phyloP scores from a whole-genome alignment of 139 green algal species.

The Chlorella sp. region DNA sequence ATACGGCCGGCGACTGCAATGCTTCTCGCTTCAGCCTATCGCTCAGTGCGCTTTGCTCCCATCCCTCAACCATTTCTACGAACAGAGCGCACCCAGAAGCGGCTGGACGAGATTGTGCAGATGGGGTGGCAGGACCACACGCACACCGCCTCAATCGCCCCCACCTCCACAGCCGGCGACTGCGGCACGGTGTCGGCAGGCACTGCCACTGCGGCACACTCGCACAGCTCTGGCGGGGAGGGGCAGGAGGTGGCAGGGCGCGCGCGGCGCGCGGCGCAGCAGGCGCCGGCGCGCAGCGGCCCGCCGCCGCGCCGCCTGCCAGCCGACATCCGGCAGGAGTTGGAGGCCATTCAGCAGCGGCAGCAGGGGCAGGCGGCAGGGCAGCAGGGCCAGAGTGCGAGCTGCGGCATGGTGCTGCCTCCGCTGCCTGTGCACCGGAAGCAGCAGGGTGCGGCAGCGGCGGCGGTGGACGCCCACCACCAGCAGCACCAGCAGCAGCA shows the following conservation, averaged over 20 bases:
- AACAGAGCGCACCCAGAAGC: constrained; percentile 29
- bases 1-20: too few species aligned
- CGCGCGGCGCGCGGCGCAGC: background rate
- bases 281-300: background rate
- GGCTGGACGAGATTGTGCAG: constrained; percentile 9
- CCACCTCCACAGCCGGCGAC: constrained; percentile 7
- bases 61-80: background rate
- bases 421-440: background rate
- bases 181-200: constrained; percentile 15
- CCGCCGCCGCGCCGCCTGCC: constrained; percentile 35
- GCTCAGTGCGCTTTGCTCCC: background rate
- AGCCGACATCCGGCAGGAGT: constrained; percentile 43
- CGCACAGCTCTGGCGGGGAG: too few species aligned
- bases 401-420: background rate
- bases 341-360: constrained; percentile 41
- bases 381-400: constrained; percentile 7
- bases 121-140: constrained; percentile 20
- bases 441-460: background rate
- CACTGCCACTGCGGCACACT: background rate
- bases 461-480: constrained; percentile 5
- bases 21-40: background rate
- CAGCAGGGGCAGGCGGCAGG: background rate
- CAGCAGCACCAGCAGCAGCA: background rate
- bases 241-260: background rate
- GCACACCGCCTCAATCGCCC: background rate